Percentiles rank a stretch among this genome's conserved stretches.
These are phyloP conservation scores for Macrophomina phaseolina DNA, from an alignment of 2,329 filamentous ascomycete genomes.

Conservation along the genomic window DNA sequence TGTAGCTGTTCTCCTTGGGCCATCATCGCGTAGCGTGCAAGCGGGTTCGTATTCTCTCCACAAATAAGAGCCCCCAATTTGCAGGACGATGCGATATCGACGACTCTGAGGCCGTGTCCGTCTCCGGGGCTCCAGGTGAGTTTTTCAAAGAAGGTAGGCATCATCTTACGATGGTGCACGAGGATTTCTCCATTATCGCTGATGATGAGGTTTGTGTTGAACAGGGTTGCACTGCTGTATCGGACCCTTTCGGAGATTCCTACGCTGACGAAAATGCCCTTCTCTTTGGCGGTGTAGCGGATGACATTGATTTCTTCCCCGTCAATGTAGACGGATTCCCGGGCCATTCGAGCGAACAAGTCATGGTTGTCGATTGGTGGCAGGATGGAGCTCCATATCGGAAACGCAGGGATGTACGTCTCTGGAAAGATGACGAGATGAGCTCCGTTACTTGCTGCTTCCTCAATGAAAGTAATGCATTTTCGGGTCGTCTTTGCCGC, in stretches of 20 bases:
- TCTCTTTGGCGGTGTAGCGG: slow-evolving; percentile 46
- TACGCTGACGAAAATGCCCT: slow-evolving; percentile 51
- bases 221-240: slow-evolving; percentile 54
- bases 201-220: slow-evolving; percentile 60
- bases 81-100: slow-evolving; percentile 50
- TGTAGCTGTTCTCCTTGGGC: slow-evolving; percentile 63
- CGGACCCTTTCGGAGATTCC: slow-evolving; percentile 58
- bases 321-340: slow-evolving; percentile 53
- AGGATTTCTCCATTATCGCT: slow-evolving; percentile 51
- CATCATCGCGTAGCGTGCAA: slow-evolving; percentile 60
- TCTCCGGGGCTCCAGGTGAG: slow-evolving; percentile 61
- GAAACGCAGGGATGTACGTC: slow-evolving; percentile 60
- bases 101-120: slow-evolving; percentile 55
- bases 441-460: slow-evolving; percentile 52
- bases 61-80: slow-evolving; percentile 60
- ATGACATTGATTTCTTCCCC: slow-evolving; percentile 54
- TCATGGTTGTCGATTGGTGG: slow-evolving; percentile 58
- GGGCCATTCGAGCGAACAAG: slow-evolving; percentile 55
- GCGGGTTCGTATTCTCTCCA: slow-evolving; percentile 64
- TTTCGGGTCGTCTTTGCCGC: slow-evolving; percentile 55
- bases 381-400: slow-evolving; percentile 56
- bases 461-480: slow-evolving; percentile 52
- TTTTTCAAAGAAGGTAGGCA: slow-evolving; percentile 64
- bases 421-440: slow-evolving; percentile 62
- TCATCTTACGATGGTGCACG: slow-evolving; percentile 60